Base-by-base conservation (phyloP, 352 stramenopile species). In the Phytophthora sansomeana region DNA sequence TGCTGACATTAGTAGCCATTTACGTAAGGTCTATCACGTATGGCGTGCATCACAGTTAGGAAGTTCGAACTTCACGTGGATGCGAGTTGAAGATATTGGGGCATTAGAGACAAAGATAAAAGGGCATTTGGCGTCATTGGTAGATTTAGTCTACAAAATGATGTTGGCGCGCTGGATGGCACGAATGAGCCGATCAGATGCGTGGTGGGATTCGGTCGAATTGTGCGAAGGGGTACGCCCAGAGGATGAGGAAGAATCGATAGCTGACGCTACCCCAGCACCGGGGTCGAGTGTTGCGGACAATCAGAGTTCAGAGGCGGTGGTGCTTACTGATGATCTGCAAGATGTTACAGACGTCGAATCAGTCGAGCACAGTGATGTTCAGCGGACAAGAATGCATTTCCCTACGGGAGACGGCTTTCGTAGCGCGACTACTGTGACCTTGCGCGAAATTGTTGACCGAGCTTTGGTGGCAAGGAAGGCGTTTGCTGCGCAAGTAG, bases 141-240 rank as follows among this genome's bases (percentile, higher is more conserved):
- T 80, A 6, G 58, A 83, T 51, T 48, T 85, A 11, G 43, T 83
- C 21, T 85, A 86, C 58, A 72, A 75, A 26, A 78, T 83, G 63
- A 84, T 79, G 47, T 36, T 86, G 10, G 77, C 71, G 56, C 69
- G 77, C 32, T 86, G 78, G 78, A 77, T 78, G 30, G 47, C 75
- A 32, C 51, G 74, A 48, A 63, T 47, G 24, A 61, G 67, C 36
- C 71, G 28, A 21, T 35, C 62, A 7, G 33, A 26, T 16, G 49
- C 61, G 26, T 76, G 54, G 57, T 74, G 51, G 63, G n/a, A 28
- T 17, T 61, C 53, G n/a, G 38, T 76, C 1, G 35, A 60, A 4
- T 41, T 77, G 5, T 42, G 58, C 24, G 50, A 56, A 39, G 43
- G 8, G 13, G 26, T 19, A 21, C 2, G 43, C 26, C 6, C 10